Evolutionary conservation across 176 grass and related monocot species (phyloP), one percentile per base, ranked within the genome.

Genomic region (Oryza glumipatula): DNA sequence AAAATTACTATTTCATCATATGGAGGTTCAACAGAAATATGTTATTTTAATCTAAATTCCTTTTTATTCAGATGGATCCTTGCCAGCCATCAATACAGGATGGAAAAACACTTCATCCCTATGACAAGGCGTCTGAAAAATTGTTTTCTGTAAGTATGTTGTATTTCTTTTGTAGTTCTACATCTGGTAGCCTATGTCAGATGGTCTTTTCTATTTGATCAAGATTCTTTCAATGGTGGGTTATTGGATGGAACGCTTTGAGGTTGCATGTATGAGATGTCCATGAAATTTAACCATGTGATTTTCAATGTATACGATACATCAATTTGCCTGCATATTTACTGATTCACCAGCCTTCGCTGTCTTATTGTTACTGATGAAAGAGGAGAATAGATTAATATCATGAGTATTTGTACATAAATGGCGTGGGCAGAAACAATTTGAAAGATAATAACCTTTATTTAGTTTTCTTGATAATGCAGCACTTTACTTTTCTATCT

Each of bases 131-230:
- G 35, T 99, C 96, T 5, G 86, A 92, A 86, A 89, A 87, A 51
- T 87, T 99, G 46, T 99, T 99, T 79, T 94, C 89, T 91, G 96
- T 99, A 94, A 89, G 96, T 93, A 86, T 84, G 26, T 65, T 46
- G 21, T 67, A 68, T 49, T 63, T 86, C 19, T 68, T 46, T 85
- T 76, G 21, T 79, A 36, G 54, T 60, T 86, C 73, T 24, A 39
- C 51, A 43, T 67, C 38, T 80, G 46, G 15, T 68, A 52, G 6
- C 67, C 47, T 61, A 76, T 52, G 43, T 45, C 54, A 77, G 54
- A 71, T 85, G 80, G 30, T 76, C 26, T 84, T 76, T 65, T 52
- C 10, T 52, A 79, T 65, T 65, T 38, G n/a, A 63, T 21, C 41
- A 44, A 52, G 22, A 22, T 71, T 36, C 52, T 7, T 77, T 7